phyloP scores from a whole-genome alignment of 768 basidiomycete genomes.

The Holtermanniella nyarrowii region DNA sequence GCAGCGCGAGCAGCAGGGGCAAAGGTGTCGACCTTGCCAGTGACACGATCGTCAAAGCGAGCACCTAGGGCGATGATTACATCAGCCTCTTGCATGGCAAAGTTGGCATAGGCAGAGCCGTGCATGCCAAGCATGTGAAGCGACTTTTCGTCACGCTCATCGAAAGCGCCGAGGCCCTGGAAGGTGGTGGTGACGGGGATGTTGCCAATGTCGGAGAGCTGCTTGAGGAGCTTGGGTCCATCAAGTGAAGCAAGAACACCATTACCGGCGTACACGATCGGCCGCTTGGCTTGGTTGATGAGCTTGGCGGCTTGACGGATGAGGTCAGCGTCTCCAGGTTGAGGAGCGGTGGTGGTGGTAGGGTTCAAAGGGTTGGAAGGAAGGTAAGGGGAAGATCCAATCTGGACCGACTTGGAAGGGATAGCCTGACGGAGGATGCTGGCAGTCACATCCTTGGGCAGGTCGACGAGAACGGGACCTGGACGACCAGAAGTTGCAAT shows the following conservation, averaged over 20 bases:
- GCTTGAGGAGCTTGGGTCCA: constrained; percentile 69
- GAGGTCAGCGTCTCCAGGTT: constrained; percentile 54
- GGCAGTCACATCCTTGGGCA: constrained; percentile 98
- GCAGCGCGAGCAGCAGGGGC: constrained; percentile 84
- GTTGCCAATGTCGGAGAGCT: constrained; percentile 72
- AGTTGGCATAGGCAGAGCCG: constrained; percentile 90
- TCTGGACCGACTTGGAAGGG: constrained; percentile 74
- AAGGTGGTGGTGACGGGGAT: constrained; percentile 96
- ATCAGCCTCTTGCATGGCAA: constrained; percentile 95
- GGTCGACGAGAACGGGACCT: constrained; percentile 92
- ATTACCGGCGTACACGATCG: constrained; percentile 85
- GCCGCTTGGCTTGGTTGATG: constrained; percentile 84
- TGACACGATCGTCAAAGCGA: constrained; percentile 96
- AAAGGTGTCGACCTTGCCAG: constrained; percentile 76
- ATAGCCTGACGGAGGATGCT: constrained; percentile 74
- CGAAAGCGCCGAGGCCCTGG: constrained; percentile 89
- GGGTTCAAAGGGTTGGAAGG: constrained; percentile 39
- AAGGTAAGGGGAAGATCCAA: constrained; percentile 53
- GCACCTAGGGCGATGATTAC: constrained; percentile 94
- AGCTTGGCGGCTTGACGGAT: constrained; percentile 75
- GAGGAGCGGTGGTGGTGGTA: constrained; percentile 44
- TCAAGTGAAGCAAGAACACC: constrained; percentile 72
- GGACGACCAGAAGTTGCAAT: constrained; percentile 95
- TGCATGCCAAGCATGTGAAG: constrained; percentile 99
- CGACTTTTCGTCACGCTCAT: constrained; percentile 74